phyloP scores from a whole-genome alignment of 2,329 filamentous ascomycete species.

The Epichloe sp. region DNA sequence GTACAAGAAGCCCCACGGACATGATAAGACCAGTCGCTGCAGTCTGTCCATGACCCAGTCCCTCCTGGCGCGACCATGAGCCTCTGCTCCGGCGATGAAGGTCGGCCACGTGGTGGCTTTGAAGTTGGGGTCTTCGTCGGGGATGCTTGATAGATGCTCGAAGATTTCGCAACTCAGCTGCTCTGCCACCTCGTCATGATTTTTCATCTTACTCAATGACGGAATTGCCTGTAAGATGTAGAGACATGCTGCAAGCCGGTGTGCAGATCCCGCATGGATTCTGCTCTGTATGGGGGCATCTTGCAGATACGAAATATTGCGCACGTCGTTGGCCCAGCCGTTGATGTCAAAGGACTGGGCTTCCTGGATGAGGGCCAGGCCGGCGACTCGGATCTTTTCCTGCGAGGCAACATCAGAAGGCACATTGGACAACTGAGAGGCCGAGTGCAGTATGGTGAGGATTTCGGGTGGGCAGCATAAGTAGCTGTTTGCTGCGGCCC shows the following conservation, averaged over 20 bases:
- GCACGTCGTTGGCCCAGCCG: constrained; percentile 26
- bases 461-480: constrained; percentile 32
- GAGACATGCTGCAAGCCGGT: constrained; percentile 31
- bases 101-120: constrained; percentile 45
- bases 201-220: constrained; percentile 12
- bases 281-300: constrained; percentile 22
- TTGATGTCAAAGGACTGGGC: constrained; percentile 28
- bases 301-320: constrained; percentile 20
- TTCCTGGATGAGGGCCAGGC: constrained; percentile 21
- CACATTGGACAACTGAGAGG: constrained; percentile 26
- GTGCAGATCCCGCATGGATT: constrained; percentile 27
- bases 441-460: constrained; percentile 29
- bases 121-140: constrained; percentile 36
- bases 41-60: constrained; percentile 36
- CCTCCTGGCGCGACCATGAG: constrained; percentile 26
- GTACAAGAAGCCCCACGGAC: constrained; percentile 36
- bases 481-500: constrained; percentile 31
- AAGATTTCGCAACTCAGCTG: constrained; percentile 32
- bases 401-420: constrained; percentile 13
- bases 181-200: constrained; percentile 17
- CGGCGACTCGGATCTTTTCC: constrained; percentile 18
- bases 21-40: constrained; percentile 24
- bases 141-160: constrained; percentile 32
- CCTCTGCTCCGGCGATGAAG: constrained; percentile 42
- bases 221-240: constrained; percentile 30